These are phyloP conservation scores for Eragrostis curvula DNA, from an alignment of 176 grass and related monocot genomes.

Conservation along the genomic window DNA sequence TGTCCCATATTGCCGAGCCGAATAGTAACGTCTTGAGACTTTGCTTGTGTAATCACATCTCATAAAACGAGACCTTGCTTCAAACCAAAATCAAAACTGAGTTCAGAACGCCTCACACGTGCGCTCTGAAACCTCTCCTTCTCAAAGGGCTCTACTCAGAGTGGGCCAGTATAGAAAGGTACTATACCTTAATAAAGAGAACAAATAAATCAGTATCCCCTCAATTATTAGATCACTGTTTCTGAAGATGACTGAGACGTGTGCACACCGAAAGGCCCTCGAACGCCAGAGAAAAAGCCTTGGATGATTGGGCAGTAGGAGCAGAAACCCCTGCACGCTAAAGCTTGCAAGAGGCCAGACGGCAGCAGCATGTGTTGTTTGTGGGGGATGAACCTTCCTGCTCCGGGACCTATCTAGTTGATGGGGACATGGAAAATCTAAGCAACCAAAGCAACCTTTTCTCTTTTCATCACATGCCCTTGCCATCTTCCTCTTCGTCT, in stretches of 20 bases:
- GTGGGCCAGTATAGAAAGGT: conserved; percentile 20
- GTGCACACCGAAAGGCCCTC: conserved; percentile 36
- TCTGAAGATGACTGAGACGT: conserved; percentile 37
- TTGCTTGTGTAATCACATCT: conserved; percentile 23
- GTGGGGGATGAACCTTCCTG: conserved; percentile 11
- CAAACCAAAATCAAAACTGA: neutral
- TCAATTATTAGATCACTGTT: conserved; percentile 54
- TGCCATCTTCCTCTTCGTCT: neutral
- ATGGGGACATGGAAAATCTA: conserved; percentile 35
- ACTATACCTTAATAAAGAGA: neutral
- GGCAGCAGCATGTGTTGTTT: neutral
- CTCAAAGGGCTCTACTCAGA: neutral
- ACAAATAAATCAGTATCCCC: neutral
- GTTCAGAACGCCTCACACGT: neutral
- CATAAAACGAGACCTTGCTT: neutral
- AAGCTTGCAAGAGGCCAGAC: neutral
- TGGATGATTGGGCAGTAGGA: conserved; percentile 39
- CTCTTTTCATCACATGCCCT: conserved; percentile 29
- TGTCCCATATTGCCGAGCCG: neutral
- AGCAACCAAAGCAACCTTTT: neutral
- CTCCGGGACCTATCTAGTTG: neutral
- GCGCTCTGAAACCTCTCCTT: neutral
- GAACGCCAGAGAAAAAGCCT: neutral
- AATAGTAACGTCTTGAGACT: neutral
- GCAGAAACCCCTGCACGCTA: neutral